Evolutionary conservation across 768 basidiomycete genomes (phyloP).

Genomic region (Pluteus cervinus): DNA sequence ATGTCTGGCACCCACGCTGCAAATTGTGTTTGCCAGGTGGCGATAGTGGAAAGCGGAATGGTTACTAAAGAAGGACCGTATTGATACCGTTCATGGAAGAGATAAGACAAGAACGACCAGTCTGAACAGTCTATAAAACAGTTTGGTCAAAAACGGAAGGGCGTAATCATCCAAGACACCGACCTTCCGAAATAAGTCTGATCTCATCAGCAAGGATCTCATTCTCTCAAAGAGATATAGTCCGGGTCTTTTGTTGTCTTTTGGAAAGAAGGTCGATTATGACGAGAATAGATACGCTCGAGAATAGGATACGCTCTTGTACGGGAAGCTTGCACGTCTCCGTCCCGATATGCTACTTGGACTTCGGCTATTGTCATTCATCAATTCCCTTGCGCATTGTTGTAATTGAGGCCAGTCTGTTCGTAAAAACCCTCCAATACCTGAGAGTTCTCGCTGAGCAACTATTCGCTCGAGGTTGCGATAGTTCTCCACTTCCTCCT

Average conservation of each 20-base stretch:
- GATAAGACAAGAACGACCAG: conserved; percentile 91
- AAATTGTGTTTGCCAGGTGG: conserved; percentile 97
- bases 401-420: conserved; percentile 90
- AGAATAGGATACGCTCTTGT: conserved; percentile 69
- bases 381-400: conserved; percentile 91
- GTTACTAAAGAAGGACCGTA: conserved; percentile 97
- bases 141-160: conserved; percentile 10
- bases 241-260: conserved; percentile 85
- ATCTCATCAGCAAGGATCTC: conserved; percentile 99
- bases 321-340: conserved; percentile 82
- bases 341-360: conserved; percentile 70
- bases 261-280: conserved; percentile 69
- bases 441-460: conserved; percentile 59
- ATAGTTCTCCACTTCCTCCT: conserved; percentile 88
- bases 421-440: conserved; percentile 90
- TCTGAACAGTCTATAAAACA: conserved; percentile 80
- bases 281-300: conserved; percentile 58
- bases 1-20: conserved; percentile 91
- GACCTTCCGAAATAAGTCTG: conserved; percentile 87
- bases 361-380: conserved; percentile 72
- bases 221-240: conserved; percentile 78
- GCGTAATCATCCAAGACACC: neutral
- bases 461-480: conserved; percentile 90
- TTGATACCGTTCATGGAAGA: conserved; percentile 87
- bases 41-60: conserved; percentile 94